A percentile compares a stretch with the other conserved stretches of the same genome.
These are phyloP conservation scores for Huntiella savannae DNA, from an alignment of 2,329 filamentous ascomycete genomes.

Conservation along the genomic window DNA sequence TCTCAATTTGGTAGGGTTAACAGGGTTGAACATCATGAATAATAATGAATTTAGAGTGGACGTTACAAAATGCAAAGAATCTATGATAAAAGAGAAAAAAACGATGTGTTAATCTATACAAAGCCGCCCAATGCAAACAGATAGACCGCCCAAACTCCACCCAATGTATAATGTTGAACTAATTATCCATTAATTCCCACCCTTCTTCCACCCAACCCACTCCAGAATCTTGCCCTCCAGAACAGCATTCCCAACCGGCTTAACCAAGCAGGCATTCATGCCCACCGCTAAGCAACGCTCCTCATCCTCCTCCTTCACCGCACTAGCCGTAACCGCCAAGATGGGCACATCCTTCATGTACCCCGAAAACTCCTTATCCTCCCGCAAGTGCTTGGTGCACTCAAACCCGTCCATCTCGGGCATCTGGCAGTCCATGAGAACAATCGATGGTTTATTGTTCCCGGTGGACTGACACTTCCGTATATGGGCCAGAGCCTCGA, in stretches of 20 bases:
- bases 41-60: no score
- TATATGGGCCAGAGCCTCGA: slow-evolving; percentile 60
- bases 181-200: no score
- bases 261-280: slow-evolving; percentile 61
- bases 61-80: no score
- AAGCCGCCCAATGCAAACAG: no score
- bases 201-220: not conserved
- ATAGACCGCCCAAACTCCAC: no score
- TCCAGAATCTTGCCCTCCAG: slow-evolving; percentile 5
- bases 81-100: no score
- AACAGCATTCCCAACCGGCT: slow-evolving; percentile 40
- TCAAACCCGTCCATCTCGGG: slow-evolving; percentile 60
- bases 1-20: no score
- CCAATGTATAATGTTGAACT: no score
- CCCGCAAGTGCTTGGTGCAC: slow-evolving; percentile 41
- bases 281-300: slow-evolving; percentile 56
- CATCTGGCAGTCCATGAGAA: slow-evolving; percentile 65
- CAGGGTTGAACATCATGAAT: no score
- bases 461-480: slow-evolving; percentile 30
- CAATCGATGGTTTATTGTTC: slow-evolving; percentile 47
- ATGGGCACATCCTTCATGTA: slow-evolving; percentile 47
- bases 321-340: slow-evolving; percentile 65
- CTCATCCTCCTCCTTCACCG: slow-evolving; percentile 50
- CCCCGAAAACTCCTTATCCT: slow-evolving; percentile 12
- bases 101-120: no score